Conservation (phyloP, 176 grass and related monocot species). For the Elaeis guineensis region DNA sequence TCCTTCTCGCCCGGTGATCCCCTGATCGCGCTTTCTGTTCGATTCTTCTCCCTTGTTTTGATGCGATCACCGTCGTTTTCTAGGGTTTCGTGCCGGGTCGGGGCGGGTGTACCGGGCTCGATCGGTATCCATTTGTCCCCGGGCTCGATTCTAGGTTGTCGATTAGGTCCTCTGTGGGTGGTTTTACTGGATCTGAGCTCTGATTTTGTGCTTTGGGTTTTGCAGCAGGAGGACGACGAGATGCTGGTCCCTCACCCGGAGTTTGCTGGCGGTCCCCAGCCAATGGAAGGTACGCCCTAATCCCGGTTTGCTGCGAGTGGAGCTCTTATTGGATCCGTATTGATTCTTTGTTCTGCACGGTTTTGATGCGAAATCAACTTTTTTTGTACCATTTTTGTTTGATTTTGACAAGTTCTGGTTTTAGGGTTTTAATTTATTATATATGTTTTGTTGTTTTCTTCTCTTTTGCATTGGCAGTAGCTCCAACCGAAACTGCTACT, state of each 20-base stretch:
- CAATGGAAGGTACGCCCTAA: slow-evolving; percentile 15
- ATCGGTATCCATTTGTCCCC: slow-evolving; percentile 1
- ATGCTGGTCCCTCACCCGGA: slow-evolving; percentile 24
- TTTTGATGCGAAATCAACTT: not conserved
- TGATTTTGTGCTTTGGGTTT: slow-evolving; percentile 18
- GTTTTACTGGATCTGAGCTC: slow-evolving; percentile 7
- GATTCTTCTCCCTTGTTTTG: not conserved
- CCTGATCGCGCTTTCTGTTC: not conserved
- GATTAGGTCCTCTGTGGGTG: not conserved
- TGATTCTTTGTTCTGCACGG: not conserved
- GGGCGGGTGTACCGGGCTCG: not conserved
- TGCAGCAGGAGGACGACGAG: slow-evolving; percentile 24
- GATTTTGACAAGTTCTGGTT: not conserved
- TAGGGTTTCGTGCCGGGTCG: slow-evolving; percentile 5
- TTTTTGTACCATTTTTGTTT: not conserved
- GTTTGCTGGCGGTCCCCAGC: slow-evolving; percentile 13
- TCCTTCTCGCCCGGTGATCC: not conserved
- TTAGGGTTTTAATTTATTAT: slow-evolving; percentile 2
- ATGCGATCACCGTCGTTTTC: too few relatives aligned
- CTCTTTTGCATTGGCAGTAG: slow-evolving; percentile 27
- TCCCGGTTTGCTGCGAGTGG: too few relatives aligned
- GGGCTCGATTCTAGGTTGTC: not conserved
- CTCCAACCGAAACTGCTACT: slow-evolving; percentile 48
- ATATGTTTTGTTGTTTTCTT: not conserved
- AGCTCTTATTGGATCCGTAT: not conserved